Percentiles rank a stretch among this genome's conserved stretches.
Evolutionary conservation across 257 asterid species (phyloP).

Genomic region (Solanum chaucha): DNA sequence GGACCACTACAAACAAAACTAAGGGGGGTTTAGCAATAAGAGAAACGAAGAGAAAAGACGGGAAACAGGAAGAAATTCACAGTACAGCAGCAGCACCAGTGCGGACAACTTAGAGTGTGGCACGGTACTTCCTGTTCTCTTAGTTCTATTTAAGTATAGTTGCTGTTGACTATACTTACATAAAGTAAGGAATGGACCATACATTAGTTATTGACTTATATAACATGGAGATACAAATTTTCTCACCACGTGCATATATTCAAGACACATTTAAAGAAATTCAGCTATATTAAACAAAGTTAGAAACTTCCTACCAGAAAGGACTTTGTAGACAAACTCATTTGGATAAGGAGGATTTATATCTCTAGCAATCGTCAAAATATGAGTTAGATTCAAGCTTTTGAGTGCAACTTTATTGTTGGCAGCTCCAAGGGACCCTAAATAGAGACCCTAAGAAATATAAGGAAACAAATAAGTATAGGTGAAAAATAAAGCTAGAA

Average conservation of each 20-base stretch:
- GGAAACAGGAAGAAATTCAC: background rate
- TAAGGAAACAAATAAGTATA: background rate
- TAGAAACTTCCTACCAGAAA: constrained; percentile 28
- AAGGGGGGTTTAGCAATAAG: background rate
- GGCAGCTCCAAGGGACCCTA: constrained; percentile 94
- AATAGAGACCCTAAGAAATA: constrained; percentile 61
- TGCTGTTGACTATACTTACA: background rate
- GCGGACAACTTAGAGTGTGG: background rate
- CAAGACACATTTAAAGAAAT: background rate
- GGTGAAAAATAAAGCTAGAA: background rate
- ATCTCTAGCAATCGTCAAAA: constrained; percentile 52
- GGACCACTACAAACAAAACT: background rate
- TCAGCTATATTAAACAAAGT: background rate
- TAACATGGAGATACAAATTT: background rate
- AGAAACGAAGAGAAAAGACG: background rate
- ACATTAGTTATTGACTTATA: background rate
- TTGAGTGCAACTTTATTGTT: constrained; percentile 37
- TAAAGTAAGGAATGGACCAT: background rate
- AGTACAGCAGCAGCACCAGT: background rate
- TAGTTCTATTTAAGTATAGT: background rate
- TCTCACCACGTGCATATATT: background rate
- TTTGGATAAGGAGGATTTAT: constrained; percentile 40
- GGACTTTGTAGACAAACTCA: constrained; percentile 62
- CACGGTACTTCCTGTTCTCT: background rate
- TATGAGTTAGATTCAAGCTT: constrained; percentile 56